A percentile compares a stretch with the other conserved stretches of the same genome.
These are phyloP conservation scores for Carex arenaria DNA, from an alignment of 202 grass and related monocot genomes.

Conservation along the genomic window DNA sequence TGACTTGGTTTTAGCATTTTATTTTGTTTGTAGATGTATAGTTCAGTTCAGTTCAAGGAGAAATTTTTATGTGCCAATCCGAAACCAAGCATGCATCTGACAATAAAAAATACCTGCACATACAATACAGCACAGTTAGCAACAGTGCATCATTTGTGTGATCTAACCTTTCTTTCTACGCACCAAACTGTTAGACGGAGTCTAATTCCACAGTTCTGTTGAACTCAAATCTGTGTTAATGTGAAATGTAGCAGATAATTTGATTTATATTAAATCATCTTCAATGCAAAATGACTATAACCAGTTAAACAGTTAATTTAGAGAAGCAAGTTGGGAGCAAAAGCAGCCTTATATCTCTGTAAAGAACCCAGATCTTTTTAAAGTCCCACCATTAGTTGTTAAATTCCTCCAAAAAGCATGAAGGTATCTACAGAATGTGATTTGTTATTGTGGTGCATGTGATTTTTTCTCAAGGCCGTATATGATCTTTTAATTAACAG, in stretches of 20 bases:
- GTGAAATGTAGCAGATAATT: neutral
- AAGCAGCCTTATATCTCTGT: neutral
- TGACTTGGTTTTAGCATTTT: neutral
- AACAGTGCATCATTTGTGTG: neutral
- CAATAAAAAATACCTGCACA: neutral
- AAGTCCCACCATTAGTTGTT: neutral
- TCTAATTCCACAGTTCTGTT: neutral
- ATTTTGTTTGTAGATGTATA: neutral
- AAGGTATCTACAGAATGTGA: neutral
- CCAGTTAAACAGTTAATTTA: neutral
- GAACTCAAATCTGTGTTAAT: neutral
- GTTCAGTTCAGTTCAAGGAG: neutral
- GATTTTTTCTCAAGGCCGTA: neutral
- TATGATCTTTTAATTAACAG: neutral
- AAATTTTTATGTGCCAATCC: neutral
- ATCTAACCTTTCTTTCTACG: neutral
- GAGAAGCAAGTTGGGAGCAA: neutral
- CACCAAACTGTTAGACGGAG: neutral
- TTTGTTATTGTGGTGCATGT: neutral
- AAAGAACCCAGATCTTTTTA: neutral
- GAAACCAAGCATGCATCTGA: neutral
- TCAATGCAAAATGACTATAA: neutral
- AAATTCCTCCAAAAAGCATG: neutral
- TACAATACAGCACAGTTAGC: neutral
- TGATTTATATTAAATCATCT: neutral